phyloP scores from a whole-genome alignment of 2,329 filamentous ascomycete species.

The Diaporthe caulivora region DNA sequence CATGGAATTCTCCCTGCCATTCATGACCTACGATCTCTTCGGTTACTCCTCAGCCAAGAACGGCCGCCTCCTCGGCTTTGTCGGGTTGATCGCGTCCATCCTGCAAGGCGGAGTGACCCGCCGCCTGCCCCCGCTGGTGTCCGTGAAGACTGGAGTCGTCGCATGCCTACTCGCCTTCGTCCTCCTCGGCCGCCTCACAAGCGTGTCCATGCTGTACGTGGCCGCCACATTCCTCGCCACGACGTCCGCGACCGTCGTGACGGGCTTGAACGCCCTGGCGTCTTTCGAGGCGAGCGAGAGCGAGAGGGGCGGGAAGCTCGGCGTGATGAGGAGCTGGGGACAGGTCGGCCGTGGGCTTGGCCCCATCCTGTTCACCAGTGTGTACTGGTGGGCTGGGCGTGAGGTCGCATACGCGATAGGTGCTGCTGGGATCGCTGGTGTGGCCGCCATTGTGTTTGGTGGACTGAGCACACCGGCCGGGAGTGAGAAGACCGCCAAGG shows the following conservation, averaged over 20 bases:
- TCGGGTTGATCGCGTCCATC: conserved; percentile 91
- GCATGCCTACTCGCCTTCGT: conserved; percentile 85
- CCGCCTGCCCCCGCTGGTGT: conserved; percentile 82
- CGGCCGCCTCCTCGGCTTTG: conserved; percentile 87
- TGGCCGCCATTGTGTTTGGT: conserved; percentile 78
- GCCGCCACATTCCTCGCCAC: conserved; percentile 88
- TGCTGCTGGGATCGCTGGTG: conserved; percentile 81
- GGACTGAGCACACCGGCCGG: conserved; percentile 75
- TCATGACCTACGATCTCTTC: conserved; percentile 97
- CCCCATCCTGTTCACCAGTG: conserved; percentile 89
- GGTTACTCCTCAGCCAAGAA: conserved; percentile 83
- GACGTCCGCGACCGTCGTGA: conserved; percentile 95
- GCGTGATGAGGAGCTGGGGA: conserved; percentile 83
- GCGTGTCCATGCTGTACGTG: conserved; percentile 78
- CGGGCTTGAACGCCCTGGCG: conserved; percentile 89
- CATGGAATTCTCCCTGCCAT: conserved; percentile 94
- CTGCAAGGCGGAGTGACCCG: conserved; percentile 93
- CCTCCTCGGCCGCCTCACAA: conserved; percentile 78
- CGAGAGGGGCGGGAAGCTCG: conserved; percentile 88
- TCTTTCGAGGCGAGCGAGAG: conserved; percentile 86
- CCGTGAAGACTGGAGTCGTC: conserved; percentile 83
- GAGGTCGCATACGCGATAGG: conserved; percentile 87
- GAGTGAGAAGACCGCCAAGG: conserved; percentile 42
- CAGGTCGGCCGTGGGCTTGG: conserved; percentile 90
- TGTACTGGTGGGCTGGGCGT: conserved; percentile 98